phyloP scores from a whole-genome alignment of 2,329 filamentous ascomycete genomes.

The Pseudogymnoascus sp. region DNA sequence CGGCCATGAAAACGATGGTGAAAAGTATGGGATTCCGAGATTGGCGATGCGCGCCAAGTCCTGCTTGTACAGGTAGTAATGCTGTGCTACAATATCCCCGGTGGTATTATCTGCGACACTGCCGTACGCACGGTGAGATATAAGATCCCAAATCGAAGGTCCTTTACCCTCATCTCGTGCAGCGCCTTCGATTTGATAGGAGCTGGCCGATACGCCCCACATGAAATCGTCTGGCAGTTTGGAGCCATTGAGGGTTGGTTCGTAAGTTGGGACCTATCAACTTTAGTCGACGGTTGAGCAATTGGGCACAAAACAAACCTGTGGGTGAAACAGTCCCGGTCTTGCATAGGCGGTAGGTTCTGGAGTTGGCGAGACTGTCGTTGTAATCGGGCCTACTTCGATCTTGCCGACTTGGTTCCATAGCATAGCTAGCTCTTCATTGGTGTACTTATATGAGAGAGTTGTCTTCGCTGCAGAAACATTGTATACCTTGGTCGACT shows the following conservation, averaged over 20 bases:
- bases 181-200: slow-evolving; percentile 40
- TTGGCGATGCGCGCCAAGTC: slow-evolving; percentile 34
- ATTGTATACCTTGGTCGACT: slow-evolving; percentile 32
- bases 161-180: slow-evolving; percentile 38
- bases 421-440: slow-evolving; percentile 40
- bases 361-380: slow-evolving; percentile 38
- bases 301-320: slow-evolving; percentile 33
- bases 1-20: slow-evolving; percentile 30
- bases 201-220: slow-evolving; percentile 37
- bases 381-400: slow-evolving; percentile 36
- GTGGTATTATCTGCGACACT: slow-evolving; percentile 37
- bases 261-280: slow-evolving; percentile 21
- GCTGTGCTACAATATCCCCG: slow-evolving; percentile 36
- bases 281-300: neutral
- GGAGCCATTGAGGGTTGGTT: slow-evolving; percentile 21
- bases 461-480: slow-evolving; percentile 39
- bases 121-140: slow-evolving; percentile 37
- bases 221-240: slow-evolving; percentile 39
- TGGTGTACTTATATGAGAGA: slow-evolving; percentile 40
- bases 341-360: slow-evolving; percentile 36
- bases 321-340: slow-evolving; percentile 37
- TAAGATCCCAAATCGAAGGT: slow-evolving; percentile 39
- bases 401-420: slow-evolving; percentile 42
- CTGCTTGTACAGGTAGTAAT: slow-evolving; percentile 40
- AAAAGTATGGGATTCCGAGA: slow-evolving; percentile 24